These are phyloP conservation scores for Floccularia luteovirens DNA, from an alignment of 768 basidiomycete species.

Conservation along the genomic window DNA sequence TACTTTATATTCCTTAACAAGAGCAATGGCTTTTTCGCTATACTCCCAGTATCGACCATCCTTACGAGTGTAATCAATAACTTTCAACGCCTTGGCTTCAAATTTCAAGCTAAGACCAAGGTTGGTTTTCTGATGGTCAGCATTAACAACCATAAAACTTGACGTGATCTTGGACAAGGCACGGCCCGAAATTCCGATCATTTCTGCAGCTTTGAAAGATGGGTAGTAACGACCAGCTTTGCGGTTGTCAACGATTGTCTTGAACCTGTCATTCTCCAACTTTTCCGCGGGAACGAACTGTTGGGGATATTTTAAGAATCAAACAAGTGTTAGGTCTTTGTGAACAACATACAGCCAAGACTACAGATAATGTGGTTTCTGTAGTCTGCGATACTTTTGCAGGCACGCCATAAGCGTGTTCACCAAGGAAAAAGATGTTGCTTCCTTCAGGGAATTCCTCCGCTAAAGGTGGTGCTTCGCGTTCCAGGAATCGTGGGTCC, in stretches of 20 bases:
- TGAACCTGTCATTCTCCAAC: conserved; percentile 74
- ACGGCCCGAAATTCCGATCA: conserved; percentile 66
- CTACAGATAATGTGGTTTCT: conserved; percentile 65
- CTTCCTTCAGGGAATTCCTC: conserved; percentile 89
- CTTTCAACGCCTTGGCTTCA: conserved; percentile 89
- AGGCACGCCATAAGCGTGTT: conserved; percentile 92
- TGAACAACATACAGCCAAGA: conserved; percentile 63
- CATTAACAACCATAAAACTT: conserved; percentile 80
- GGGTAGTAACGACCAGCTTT: conserved; percentile 60
- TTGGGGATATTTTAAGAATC: background rate
- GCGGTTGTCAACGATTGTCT: conserved; percentile 49
- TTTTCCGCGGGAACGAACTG: conserved; percentile 88
- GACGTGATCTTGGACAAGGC: conserved; percentile 89
- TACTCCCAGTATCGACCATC: conserved; percentile 87
- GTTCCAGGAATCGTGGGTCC: conserved; percentile 83
- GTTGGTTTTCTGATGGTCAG: conserved; percentile 77
- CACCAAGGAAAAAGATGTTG: conserved; percentile 94
- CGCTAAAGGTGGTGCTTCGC: conserved; percentile 69
- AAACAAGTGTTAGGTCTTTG: background rate
- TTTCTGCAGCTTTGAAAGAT: conserved; percentile 70
- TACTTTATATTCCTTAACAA: conserved; percentile 83
- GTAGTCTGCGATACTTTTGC: conserved; percentile 79
- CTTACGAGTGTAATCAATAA: conserved; percentile 87
- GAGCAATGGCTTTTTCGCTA: conserved; percentile 75
- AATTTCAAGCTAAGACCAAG: conserved; percentile 94